Conservation (phyloP, 257 asterid species). For the Plectranthus barbatus region DNA sequence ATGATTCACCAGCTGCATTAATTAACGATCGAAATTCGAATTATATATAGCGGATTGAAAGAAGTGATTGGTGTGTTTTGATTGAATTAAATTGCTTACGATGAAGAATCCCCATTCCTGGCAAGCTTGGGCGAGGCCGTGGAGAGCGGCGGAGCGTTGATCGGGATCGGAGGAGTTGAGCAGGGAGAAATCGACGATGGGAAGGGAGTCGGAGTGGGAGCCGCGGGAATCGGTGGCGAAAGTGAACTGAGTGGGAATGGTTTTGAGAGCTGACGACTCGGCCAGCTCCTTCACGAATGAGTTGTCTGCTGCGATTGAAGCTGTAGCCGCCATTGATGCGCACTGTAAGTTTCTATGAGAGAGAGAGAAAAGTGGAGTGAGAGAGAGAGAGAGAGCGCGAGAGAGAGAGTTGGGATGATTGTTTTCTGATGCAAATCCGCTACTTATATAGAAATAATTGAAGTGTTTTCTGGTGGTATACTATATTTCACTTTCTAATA, state of each 20-base stretch:
- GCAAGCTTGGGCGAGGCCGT: constrained; percentile 25
- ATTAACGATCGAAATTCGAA: background rate
- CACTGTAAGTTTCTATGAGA: too few species aligned
- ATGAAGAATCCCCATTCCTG: constrained; percentile 38
- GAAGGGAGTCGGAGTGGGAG: constrained; percentile 21
- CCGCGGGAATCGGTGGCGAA: background rate
- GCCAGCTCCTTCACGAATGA: constrained; percentile 13
- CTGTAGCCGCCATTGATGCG: background rate
- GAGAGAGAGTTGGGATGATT: too few species aligned
- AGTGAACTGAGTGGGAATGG: constrained; percentile 14
- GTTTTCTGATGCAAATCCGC: too few species aligned
- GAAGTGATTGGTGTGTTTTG: too few species aligned
- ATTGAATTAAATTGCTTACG: background rate
- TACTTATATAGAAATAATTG: too few species aligned
- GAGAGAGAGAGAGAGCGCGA: too few species aligned
- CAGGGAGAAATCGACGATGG: constrained; percentile 29
- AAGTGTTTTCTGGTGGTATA: too few species aligned
- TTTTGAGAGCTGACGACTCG: background rate
- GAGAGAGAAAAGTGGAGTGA: too few species aligned
- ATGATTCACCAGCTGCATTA: background rate
- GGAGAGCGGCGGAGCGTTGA: constrained; percentile 19
- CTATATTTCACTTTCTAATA: too few species aligned
- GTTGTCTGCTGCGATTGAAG: background rate
- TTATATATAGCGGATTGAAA: too few species aligned
- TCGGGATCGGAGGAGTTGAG: constrained; percentile 15